Percentiles rank a stretch among this genome's conserved stretches.
Evolutionary conservation across 2,329 filamentous ascomycete genomes (phyloP).

Genomic region (Colletotrichum sp.): DNA sequence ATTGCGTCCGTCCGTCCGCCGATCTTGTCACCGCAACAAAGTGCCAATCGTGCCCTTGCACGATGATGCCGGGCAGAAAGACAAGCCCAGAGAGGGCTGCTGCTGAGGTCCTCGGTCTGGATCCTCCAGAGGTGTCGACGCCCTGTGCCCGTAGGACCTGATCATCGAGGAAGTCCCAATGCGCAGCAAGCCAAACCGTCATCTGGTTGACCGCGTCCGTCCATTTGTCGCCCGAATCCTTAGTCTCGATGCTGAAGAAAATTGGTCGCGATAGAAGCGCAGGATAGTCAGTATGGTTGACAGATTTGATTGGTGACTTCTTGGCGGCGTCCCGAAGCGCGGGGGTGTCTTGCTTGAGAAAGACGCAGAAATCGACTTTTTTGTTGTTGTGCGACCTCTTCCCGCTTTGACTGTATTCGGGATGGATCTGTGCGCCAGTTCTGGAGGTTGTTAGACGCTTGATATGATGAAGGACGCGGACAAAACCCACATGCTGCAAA

Average conservation of each 20-base stretch:
- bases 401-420: neutral
- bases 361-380: neutral
- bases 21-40: conserved; percentile 21
- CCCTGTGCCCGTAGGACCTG: neutral
- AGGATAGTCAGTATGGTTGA: conserved; percentile 5
- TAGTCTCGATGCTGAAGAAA: conserved; percentile 11
- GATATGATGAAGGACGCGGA: neutral
- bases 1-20: conserved; percentile 3
- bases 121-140: neutral
- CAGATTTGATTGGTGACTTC: neutral
- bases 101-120: neutral
- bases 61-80: conserved; percentile 23
- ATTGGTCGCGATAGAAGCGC: neutral
- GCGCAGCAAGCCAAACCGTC: neutral
- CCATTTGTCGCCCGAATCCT: neutral
- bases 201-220: neutral
- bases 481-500: neutral
- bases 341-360: neutral
- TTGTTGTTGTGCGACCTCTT: neutral
- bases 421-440: neutral
- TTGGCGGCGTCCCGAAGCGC: neutral
- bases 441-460: neutral
- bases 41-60: conserved; percentile 24
- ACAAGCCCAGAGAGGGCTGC: neutral
- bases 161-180: neutral